A percentile compares a stretch with the other conserved stretches of the same genome.
Evolutionary conservation across 176 grass and related monocot genomes (phyloP).

Genomic region (Saccharum officinarum): DNA sequence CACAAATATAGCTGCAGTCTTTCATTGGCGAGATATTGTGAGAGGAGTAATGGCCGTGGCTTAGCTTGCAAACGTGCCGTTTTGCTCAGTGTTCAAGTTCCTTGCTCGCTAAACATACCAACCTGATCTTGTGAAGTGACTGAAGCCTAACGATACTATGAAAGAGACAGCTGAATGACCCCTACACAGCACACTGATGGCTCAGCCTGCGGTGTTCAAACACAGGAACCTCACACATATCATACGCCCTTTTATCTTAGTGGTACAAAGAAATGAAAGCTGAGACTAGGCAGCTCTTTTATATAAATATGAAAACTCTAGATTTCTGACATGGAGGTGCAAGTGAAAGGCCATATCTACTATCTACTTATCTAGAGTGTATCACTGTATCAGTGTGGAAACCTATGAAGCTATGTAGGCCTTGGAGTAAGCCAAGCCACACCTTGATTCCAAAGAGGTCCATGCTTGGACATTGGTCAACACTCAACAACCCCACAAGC

Average conservation of each 20-base stretch:
- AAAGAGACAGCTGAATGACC: conserved; percentile 37
- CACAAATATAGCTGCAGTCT: conserved; percentile 25
- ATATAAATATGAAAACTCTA: neutral
- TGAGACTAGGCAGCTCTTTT: neutral
- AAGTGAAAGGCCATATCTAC: neutral
- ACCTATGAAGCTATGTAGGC: neutral
- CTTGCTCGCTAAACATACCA: neutral
- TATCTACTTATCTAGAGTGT: neutral
- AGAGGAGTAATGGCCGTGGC: conserved; percentile 11
- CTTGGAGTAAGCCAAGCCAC: neutral
- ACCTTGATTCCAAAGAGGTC: conserved; percentile 23
- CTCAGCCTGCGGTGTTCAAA: neutral
- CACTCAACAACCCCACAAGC: conserved; percentile 31
- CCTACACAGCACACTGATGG: conserved; percentile 8
- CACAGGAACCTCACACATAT: neutral
- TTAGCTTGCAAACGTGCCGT: conserved; percentile 22
- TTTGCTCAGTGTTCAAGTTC: neutral
- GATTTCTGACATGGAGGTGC: neutral
- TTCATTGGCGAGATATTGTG: neutral
- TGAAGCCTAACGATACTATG: conserved; percentile 21
- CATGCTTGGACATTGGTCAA: conserved; percentile 43
- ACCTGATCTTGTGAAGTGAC: conserved; percentile 20
- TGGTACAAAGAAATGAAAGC: neutral
- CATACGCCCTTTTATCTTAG: neutral
- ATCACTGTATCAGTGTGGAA: neutral